Conservation (phyloP, 805 yeast species). For the Monosporozyma aquatica region DNA sequence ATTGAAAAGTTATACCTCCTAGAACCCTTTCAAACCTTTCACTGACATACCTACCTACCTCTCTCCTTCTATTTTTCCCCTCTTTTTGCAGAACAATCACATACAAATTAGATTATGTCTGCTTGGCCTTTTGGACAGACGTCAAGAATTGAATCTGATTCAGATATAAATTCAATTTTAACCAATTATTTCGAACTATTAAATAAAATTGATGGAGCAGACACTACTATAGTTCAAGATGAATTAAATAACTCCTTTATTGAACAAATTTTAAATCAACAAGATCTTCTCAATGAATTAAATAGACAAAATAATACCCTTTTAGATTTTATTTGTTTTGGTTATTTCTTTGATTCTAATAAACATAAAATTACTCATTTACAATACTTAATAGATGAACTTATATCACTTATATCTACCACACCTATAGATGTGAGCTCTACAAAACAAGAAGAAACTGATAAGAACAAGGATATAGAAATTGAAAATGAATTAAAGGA, state of each 20-base stretch:
- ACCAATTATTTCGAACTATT: conserved; percentile 33
- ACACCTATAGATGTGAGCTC: background rate
- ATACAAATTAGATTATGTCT: conserved; percentile 26
- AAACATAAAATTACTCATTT: conserved; percentile 15
- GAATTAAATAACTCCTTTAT: conserved; percentile 28
- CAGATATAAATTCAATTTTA: conserved; percentile 33
- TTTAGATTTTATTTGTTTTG: conserved; percentile 42
- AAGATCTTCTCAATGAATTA: conserved; percentile 33
- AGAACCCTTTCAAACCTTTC: no score
- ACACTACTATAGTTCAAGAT: background rate
- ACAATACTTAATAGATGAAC: conserved; percentile 19
- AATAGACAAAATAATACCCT: conserved; percentile 32
- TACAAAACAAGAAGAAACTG: no score
- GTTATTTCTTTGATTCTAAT: conserved; percentile 21
- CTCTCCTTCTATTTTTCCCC: background rate
- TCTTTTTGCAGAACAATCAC: no score
- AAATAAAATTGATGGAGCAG: conserved; percentile 16
- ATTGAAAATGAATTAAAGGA: background rate
- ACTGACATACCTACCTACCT: no score
- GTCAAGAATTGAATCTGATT: conserved; percentile 12
- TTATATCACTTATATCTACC: conserved; percentile 11
- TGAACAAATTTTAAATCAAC: conserved; percentile 32
- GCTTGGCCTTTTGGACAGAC: conserved; percentile 38
- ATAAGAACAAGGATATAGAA: background rate
- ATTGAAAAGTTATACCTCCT: background rate